Evolutionary conservation across 2,329 filamentous ascomycete genomes (phyloP).

Genomic region (Trichoderma endophyticum): DNA sequence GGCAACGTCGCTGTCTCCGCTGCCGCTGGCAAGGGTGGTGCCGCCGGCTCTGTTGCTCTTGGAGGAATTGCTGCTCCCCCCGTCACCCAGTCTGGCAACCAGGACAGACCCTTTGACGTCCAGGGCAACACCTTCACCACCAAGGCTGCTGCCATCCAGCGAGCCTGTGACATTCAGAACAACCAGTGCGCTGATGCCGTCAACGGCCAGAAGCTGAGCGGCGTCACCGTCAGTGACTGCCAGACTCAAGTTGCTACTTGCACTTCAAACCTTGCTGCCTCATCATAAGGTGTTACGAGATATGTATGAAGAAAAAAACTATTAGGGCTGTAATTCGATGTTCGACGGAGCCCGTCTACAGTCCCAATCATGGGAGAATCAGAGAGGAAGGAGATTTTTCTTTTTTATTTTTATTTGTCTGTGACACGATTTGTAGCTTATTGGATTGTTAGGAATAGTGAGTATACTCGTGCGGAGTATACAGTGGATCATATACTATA

Average conservation of each 20-base stretch:
- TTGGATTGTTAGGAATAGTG: slow-evolving; percentile 17
- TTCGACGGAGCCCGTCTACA: not conserved
- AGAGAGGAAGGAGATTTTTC: slow-evolving; percentile 9
- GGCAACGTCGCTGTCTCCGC: slow-evolving; percentile 17
- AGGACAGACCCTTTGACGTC: slow-evolving; percentile 52
- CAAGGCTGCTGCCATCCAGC: slow-evolving; percentile 52
- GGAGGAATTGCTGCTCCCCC: slow-evolving; percentile 51
- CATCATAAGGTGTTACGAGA: slow-evolving; percentile 8
- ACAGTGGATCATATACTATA: slow-evolving; percentile 12
- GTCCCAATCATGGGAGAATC: slow-evolving; percentile 9
- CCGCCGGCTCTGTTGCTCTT: slow-evolving; percentile 36
- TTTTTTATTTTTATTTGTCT: slow-evolving; percentile 15
- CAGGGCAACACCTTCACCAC: slow-evolving; percentile 58
- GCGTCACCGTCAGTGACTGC: slow-evolving; percentile 50
- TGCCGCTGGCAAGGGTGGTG: slow-evolving; percentile 27
- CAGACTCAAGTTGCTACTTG: slow-evolving; percentile 45
- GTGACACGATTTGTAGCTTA: slow-evolving; percentile 16
- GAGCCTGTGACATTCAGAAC: slow-evolving; percentile 62
- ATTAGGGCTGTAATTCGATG: slow-evolving; percentile 8
- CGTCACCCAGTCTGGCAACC: slow-evolving; percentile 46
- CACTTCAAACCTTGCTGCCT: not conserved
- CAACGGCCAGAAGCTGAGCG: slow-evolving; percentile 46
- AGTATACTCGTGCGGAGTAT: slow-evolving; percentile 11
- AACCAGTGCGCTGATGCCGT: slow-evolving; percentile 57
- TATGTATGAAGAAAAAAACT: not conserved